Evolutionary conservation across 176 grass and related monocot species (phyloP), one percentile per base, ranked within the genome.

Genomic region (Carex kokanica): DNA sequence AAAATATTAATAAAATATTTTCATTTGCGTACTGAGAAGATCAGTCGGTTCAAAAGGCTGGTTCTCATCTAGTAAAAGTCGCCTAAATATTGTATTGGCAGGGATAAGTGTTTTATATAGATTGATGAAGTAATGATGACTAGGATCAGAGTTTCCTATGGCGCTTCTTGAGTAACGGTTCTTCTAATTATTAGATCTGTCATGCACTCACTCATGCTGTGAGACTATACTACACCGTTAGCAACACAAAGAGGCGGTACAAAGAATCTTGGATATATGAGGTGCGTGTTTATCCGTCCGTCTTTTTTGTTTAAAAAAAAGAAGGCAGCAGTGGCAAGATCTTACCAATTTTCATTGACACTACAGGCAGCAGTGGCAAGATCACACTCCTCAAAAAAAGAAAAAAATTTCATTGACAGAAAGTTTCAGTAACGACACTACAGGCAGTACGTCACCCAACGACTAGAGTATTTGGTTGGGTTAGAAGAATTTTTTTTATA

Each of bases 111-210:
- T 53, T 54, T 75, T 54, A 17, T 55, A 75, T 75, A 54, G 43
- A 7, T 54, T 75, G 47, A 54, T 75, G 72, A 75, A 29, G 13
- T 23, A 54, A 75, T 31, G 47, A 75, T 75, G 70, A 75, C 47
- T 54, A 72, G 8, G 68, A 72, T 72, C 7, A 16, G 32, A 11
- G 68, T 72, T 11, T 72, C n/a, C 31, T 69, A 16, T 6, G 66
- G 66, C 66, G 34, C 32, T 20, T 43, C 66, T 41, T 70, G 34
- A 18, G 5, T 0, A 18, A 18, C 65, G 16, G 13, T 68, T 68
- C 15, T 16, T 17, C 2, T 38, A 68, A 17, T 7, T 68, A 17
- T 66, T 15, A 23, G 0, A 2, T 63, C 8, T 10, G 23, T 27
- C 27, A 27, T 27, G 27, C 27, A 27, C 27, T 27, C 27, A 27